Evolutionary conservation across 495 filamentous ascomycete genomes (phyloP), one percentile per base, ranked within the genome.

Genomic region (Pseudevernia furfuracea): DNA sequence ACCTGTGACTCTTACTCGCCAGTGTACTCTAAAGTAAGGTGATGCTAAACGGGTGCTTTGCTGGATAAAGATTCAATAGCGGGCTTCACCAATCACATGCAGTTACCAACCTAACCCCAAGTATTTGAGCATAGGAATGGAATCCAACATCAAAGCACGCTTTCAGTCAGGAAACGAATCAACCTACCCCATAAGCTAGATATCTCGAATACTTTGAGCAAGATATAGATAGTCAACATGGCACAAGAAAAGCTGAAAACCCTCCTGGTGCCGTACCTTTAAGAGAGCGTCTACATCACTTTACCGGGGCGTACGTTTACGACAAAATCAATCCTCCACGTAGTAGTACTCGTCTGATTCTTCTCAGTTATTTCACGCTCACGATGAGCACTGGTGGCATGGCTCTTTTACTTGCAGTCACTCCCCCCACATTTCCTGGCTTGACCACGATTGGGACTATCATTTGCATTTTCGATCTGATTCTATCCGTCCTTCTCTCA

Each of bases 321-420:
- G 17, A 4, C 0, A 48, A 34, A 5, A 34, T 10, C 8, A 34
- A 34, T 19, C 3, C 17, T 17, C 17, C 14, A 34, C 23, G 15
- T 4, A 23, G 15, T 4, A 23, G 11, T 46, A 37, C 38, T 23
- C 17, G 38, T 58, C 52, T 44, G 12, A 58, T 39, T 4, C 52
- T 44, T 36, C 38, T 41, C 28, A 58, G 61, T 1, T 89, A 85
- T 81, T 90, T 85, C 71, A 87, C 84, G 15, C 71, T 85, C 23
- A 85, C 82, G 23, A 89, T 89, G 85, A 82, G 84, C 44, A 86
- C 83, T 3, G 84, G 84, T 15, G 87, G 86, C 14, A 72, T 89
- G 15, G 82, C 87, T 30, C 76, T 89, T 23, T 72, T 87, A 41
- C 75, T 90, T 37, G 79, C 77, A 56, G 77, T 76, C 60, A 78